Conservation (phyloP, 202 grass and related monocot species). For the Bolboschoenoplectus hybrid region DNA sequence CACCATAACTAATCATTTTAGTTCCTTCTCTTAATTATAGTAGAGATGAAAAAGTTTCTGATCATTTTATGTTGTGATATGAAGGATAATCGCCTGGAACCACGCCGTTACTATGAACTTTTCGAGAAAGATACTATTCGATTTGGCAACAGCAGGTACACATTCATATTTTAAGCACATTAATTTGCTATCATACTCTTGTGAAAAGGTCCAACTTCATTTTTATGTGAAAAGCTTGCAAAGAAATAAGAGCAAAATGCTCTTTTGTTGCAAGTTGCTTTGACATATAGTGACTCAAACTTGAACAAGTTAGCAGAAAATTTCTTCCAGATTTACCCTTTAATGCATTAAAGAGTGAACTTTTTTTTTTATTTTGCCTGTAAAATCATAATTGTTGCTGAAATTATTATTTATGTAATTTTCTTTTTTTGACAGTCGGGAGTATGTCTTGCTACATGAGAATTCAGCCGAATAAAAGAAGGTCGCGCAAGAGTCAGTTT, state of each 20-base stretch:
- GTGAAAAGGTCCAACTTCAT: neutral
- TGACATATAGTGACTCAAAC: neutral
- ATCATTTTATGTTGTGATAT: constrained; percentile 35
- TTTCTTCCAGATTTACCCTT: constrained; percentile 2
- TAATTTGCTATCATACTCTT: neutral
- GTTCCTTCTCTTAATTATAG: neutral
- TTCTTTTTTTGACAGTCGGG: constrained; percentile 57
- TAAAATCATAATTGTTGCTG: constrained; percentile 1
- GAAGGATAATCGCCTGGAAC: constrained; percentile 79
- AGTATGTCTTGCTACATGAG: constrained; percentile 82
- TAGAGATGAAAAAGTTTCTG: constrained; percentile 6
- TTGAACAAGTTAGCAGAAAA: constrained; percentile 11
- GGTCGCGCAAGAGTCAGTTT: neutral
- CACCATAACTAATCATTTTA: constrained; percentile 13
- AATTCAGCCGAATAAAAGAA: constrained; percentile 57
- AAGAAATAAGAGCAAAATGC: neutral
- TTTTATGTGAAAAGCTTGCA: neutral
- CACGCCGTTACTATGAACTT: constrained; percentile 88
- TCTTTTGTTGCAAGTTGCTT: neutral
- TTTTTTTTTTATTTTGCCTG: constrained; percentile 8
- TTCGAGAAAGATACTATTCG: constrained; percentile 93
- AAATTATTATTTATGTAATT: neutral
- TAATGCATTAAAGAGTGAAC: constrained; percentile 11
- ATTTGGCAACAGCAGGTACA: constrained; percentile 96
- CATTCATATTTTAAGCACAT: constrained; percentile 1